These are phyloP conservation scores for Beauveria sp. DNA, from an alignment of 2,329 filamentous ascomycete species.

Conservation along the genomic window DNA sequence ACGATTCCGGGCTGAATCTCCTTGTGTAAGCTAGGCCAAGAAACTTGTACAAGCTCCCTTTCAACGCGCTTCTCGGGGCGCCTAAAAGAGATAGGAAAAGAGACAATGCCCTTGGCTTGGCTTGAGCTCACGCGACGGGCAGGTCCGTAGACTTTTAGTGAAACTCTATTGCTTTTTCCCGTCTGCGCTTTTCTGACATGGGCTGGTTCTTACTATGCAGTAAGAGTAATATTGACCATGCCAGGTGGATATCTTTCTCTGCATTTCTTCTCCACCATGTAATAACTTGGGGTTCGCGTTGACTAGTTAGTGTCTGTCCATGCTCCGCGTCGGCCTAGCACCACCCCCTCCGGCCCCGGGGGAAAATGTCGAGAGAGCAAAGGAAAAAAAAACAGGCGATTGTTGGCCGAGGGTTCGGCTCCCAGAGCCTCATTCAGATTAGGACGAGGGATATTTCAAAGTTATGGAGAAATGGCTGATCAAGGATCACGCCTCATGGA, in stretches of 20 bases:
- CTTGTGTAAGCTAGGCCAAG: too few species aligned
- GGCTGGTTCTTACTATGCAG: neutral
- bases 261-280: neutral
- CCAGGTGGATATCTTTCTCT: neutral
- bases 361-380: neutral
- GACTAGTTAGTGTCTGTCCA: neutral
- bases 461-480: neutral
- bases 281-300: neutral
- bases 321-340: neutral
- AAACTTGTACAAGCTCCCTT: too few species aligned
- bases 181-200: neutral
- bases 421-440: constrained; percentile 1
- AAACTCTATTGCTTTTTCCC: neutral
- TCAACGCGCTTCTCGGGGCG: too few species aligned
- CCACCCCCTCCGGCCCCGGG: neutral
- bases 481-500: neutral
- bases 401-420: neutral
- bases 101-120: too few species aligned
- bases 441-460: neutral
- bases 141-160: too few species aligned
- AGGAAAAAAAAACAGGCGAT: neutral
- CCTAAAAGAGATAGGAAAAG: too few species aligned
- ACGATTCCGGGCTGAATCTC: too few species aligned
- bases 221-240: constrained; percentile 3
- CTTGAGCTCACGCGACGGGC: too few species aligned